phyloP scores from a whole-genome alignment of 1,139 yeast species.

The Saccharomyces hybrid region DNA sequence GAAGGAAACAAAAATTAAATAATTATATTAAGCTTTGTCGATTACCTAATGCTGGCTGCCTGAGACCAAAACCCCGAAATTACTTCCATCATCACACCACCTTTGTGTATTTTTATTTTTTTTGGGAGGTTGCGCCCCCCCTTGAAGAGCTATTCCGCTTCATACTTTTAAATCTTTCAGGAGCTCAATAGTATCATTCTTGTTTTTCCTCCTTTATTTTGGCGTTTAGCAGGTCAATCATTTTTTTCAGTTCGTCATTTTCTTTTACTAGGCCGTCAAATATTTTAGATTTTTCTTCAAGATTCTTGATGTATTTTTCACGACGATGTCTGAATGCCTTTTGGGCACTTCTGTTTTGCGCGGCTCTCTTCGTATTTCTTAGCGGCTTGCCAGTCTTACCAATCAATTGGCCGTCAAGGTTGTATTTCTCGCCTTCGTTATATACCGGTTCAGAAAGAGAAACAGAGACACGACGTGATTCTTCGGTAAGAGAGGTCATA shows the following conservation, averaged over 20 bases:
- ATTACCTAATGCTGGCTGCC: neutral
- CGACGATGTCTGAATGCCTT: slow-evolving; percentile 35
- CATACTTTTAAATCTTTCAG: neutral
- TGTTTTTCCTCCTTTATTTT: neutral
- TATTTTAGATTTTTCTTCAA: slow-evolving; percentile 62
- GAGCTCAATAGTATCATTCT: neutral
- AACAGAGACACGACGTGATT: neutral
- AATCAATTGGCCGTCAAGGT: no score
- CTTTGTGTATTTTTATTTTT: neutral
- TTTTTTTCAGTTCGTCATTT: slow-evolving; percentile 6
- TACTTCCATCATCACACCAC: neutral
- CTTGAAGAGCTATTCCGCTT: neutral
- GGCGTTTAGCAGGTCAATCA: slow-evolving; percentile 1
- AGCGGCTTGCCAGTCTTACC: no score
- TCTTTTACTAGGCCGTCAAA: slow-evolving; percentile 42
- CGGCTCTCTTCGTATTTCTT: no score
- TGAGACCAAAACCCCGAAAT: neutral
- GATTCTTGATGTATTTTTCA: slow-evolving; percentile 67
- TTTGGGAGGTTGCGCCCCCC: neutral
- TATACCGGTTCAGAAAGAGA: slow-evolving; percentile 3
- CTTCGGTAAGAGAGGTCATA: neutral
- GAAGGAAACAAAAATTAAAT: neutral
- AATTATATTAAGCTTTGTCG: neutral
- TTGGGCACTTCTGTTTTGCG: no score
- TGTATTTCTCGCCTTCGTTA: slow-evolving; percentile 17